A percentile compares a stretch with the other conserved stretches of the same genome.
Conservation (phyloP, 2,329 filamentous ascomycete genomes). For the Parastagonospora avenae region DNA sequence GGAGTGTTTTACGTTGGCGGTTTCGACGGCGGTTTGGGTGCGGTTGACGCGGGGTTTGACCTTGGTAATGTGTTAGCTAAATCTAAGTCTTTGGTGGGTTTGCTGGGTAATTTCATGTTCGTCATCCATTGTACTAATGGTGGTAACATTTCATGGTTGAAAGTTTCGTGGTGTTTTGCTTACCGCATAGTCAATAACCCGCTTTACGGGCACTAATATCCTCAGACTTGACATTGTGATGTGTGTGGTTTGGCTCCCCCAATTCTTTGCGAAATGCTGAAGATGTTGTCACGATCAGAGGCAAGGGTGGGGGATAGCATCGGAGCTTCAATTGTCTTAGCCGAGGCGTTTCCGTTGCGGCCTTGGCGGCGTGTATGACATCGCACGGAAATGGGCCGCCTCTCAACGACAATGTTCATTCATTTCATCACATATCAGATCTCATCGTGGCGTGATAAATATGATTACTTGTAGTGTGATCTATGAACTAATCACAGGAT, state of each 20-base stretch:
- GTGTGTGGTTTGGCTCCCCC: not conserved
- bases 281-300: constrained; percentile 11
- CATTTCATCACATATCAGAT: not conserved
- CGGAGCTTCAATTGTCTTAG: constrained; percentile 20
- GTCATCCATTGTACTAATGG: not conserved
- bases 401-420: not conserved
- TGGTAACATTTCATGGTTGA: not conserved
- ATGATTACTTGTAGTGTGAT: not conserved
- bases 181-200: constrained; percentile 65
- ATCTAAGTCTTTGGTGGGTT: constrained; percentile 4
- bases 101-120: not conserved
- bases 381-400: not conserved
- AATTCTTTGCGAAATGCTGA: not conserved
- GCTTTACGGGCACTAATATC: constrained; percentile 62
- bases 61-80: constrained; percentile 43
- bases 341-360: constrained; percentile 19
- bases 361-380: constrained; percentile 11
- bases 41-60: constrained; percentile 74
- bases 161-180: constrained; percentile 11
- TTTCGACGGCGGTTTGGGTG: constrained; percentile 84
- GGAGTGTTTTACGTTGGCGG: constrained; percentile 90
- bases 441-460: not conserved
- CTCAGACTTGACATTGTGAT: constrained; percentile 54
- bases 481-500: not conserved
- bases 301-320: constrained; percentile 25